Percentiles rank a stretch among this genome's conserved stretches.
Evolutionary conservation across 1,139 yeast genomes (phyloP).

Genomic region (Yamadazyma sp.): DNA sequence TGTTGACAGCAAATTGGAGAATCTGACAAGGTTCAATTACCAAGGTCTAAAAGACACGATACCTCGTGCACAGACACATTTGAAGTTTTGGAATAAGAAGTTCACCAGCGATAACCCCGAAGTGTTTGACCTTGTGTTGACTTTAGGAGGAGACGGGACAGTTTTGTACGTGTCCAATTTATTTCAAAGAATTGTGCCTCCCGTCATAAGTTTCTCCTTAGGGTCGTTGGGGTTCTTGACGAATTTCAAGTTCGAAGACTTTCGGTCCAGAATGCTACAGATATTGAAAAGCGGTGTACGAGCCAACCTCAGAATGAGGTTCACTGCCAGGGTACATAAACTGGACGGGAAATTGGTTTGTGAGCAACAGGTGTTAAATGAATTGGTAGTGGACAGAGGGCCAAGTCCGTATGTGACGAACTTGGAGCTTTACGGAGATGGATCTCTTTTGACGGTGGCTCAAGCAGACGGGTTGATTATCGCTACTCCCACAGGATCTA

Average conservation of each 20-base stretch:
- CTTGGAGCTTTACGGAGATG: conserved; percentile 81
- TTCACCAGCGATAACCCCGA: conserved; percentile 58
- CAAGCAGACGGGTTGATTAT: conserved; percentile 89
- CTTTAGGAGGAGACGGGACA: conserved; percentile 91
- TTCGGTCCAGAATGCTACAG: conserved; percentile 52
- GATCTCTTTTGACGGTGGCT: conserved; percentile 74
- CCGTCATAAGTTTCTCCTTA: conserved; percentile 77
- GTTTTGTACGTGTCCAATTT: conserved; percentile 77
- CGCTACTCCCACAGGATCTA: conserved; percentile 91
- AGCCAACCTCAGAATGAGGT: conserved; percentile 79
- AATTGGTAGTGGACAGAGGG: conserved; percentile 82
- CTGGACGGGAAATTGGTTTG: conserved; percentile 60
- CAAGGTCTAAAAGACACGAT: conserved; percentile 34
- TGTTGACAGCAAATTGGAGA: conserved; percentile 65
- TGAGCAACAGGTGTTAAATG: conserved; percentile 81
- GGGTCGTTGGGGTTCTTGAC: conserved; percentile 85
- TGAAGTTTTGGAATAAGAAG: conserved; percentile 69
- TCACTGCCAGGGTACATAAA: conserved; percentile 65
- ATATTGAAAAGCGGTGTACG: conserved; percentile 69
- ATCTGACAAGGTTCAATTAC: conserved; percentile 63
- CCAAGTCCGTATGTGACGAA: conserved; percentile 86
- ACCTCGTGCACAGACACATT: conserved; percentile 41
- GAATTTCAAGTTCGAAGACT: conserved; percentile 71
- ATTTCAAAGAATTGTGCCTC: conserved; percentile 82
- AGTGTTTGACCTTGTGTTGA: conserved; percentile 70